Base-by-base conservation (phyloP, 2,329 filamentous ascomycete genomes). In the Zymoseptoria ardabiliae region DNA sequence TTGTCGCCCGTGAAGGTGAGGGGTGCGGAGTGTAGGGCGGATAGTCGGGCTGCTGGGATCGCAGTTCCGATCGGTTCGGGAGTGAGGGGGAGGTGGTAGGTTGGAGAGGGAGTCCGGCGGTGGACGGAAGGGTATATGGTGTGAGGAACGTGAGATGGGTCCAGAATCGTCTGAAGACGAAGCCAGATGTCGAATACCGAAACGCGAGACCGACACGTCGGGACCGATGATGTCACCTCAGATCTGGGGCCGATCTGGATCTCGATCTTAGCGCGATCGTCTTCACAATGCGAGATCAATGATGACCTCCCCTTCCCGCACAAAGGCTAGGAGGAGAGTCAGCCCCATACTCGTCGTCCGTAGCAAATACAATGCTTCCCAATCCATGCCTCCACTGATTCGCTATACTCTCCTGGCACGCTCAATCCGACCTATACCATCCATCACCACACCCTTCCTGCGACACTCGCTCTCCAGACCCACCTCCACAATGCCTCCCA, bases 401-500 rank as follows among this genome's bases (percentile, higher is more conserved):
- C 11, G 35, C 6, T n/a, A 17, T n/a, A 17, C 35, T 45, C 4
- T n/a, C 13, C 17, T 45, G 35, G n/a, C 35, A 45, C 11, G 35
- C 35, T 13, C 35, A n/a, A n/a, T 45, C 35, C 35, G 13, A 6
- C 35, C 35, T n/a, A 7, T 45, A 13, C 17, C 17, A 17, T n/a
- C 4, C 17, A 45, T 5, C 35, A 45, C 35, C 35, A 45, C 17
- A 45, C 13, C 35, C 17, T 13, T 17, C 7, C 13, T 45, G 11
- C 35, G 35, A 45, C 56, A 52, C 22, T 25, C 35, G 13, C 54
- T 58, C 19, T 48, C 8, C 21, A 28, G 9, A 17, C 5, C 25
- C 28, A 11, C 25, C 21, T 13, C 50, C 11, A 9, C 30, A n/a
- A 63, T 63, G 61, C 22, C 61, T 3, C 54, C 60, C 10, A 64